Conservation (phyloP, 176 grass and related monocot species). For the Triticum urartu region DNA sequence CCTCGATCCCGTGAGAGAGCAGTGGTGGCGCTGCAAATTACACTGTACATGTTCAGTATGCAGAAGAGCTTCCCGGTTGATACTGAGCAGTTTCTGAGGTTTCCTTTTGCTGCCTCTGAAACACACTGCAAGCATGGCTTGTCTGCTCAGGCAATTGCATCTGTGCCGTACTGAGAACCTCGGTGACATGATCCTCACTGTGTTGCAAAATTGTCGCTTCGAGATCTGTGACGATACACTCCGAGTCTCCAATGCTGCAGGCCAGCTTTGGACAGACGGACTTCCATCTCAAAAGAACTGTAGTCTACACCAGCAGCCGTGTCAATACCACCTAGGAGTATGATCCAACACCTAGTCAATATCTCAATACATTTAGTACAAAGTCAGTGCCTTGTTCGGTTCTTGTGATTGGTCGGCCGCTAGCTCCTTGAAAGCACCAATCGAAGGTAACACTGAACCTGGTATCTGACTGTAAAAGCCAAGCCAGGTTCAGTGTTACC, state of each 20-base stretch:
- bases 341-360: background rate
- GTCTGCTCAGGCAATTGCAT: background rate
- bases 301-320: background rate
- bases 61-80: background rate
- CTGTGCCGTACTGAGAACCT: too few relatives aligned
- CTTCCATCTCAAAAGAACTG: background rate
- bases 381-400: background rate
- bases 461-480: background rate
- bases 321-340: conserved; percentile 1
- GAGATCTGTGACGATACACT: background rate
- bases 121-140: conserved; percentile 12
- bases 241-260: background rate
- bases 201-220: background rate
- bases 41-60: background rate
- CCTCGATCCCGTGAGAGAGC: too few relatives aligned
- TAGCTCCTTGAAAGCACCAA: background rate
- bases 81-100: too few relatives aligned
- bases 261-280: conserved; percentile 2
- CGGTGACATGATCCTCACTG: background rate
- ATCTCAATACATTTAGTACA: background rate
- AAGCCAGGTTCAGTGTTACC: too few relatives aligned
- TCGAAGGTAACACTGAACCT: background rate
- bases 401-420: background rate
- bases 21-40: background rate
- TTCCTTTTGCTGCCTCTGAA: background rate